phyloP scores from a whole-genome alignment of 805 yeast species.

The Kazachstania taianensis region DNA sequence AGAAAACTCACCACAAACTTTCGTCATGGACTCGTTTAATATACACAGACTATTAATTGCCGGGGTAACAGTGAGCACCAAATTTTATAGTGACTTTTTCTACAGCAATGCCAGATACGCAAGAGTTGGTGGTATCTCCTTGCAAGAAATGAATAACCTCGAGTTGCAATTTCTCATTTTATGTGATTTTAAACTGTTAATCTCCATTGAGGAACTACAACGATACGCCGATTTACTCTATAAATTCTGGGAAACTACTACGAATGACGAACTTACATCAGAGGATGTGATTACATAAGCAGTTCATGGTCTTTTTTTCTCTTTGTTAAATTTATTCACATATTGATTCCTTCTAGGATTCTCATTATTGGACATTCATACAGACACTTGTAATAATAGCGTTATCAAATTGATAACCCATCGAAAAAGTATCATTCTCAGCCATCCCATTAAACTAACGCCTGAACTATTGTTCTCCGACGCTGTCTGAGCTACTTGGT shows the following conservation, averaged over 20 bases:
- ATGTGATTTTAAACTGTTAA: slow-evolving; percentile 77
- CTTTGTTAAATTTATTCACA: no score
- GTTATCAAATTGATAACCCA: no score
- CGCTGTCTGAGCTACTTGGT: no score
- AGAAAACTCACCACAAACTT: slow-evolving; percentile 50
- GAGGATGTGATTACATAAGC: no score
- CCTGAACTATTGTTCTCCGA: no score
- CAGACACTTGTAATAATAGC: no score
- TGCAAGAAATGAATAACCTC: slow-evolving; percentile 82
- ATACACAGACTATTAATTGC: slow-evolving; percentile 87
- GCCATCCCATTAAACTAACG: no score
- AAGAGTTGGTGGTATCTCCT: slow-evolving; percentile 87
- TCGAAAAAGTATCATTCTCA: no score
- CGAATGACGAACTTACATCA: no score
- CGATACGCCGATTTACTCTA: slow-evolving; percentile 78
- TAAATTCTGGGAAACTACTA: slow-evolving; percentile 47
- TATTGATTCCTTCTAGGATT: no score
- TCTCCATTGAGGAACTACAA: slow-evolving; percentile 84
- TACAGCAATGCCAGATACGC: slow-evolving; percentile 91
- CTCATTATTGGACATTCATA: no score
- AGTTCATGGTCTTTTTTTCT: no score
- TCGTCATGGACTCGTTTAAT: slow-evolving; percentile 92
- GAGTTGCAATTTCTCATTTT: slow-evolving; percentile 80
- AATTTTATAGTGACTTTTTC: slow-evolving; percentile 86
- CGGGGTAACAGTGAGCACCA: slow-evolving; percentile 90